Percentiles rank a stretch among this genome's conserved stretches.
Evolutionary conservation across 352 stramenopile genomes (phyloP).

Genomic region (Globisporangium cylindrosporum): DNA sequence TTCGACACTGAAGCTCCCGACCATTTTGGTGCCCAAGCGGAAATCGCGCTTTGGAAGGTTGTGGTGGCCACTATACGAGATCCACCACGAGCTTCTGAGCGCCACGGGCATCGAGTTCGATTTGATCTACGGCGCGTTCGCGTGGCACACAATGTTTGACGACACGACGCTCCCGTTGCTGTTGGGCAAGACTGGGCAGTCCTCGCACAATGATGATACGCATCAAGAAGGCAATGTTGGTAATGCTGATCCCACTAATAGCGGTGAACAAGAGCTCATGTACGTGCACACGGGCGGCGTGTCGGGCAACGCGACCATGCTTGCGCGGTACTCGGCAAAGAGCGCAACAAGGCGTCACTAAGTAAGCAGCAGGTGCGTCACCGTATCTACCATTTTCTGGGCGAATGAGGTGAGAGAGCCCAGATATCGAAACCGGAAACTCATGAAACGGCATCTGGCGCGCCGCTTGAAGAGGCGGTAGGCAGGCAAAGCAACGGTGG

Average conservation of each 20-base stretch:
- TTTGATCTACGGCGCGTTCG: conserved; percentile 69
- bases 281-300: conserved; percentile 83
- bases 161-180: conserved; percentile 32
- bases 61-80: conserved; percentile 45
- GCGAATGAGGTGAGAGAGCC: not conserved
- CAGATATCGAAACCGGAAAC: not conserved
- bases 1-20: conserved; percentile 23
- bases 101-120: conserved; percentile 70
- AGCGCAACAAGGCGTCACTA: conserved; percentile 12
- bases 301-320: conserved; percentile 71
- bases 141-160: conserved; percentile 81
- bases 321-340: conserved; percentile 52
- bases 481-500: not conserved
- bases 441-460: conserved; percentile 11
- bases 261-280: conserved; percentile 41
- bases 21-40: conserved; percentile 38
- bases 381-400: not conserved
- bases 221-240: not conserved
- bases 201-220: not conserved
- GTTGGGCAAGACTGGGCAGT: conserved; percentile 2
- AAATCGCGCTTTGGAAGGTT: conserved; percentile 76
- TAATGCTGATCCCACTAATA: too few species aligned
- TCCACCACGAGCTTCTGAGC: conserved; percentile 60
- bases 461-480: conserved; percentile 7
- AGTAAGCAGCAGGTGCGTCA: conserved; percentile 7